A percentile compares a stretch with the other conserved stretches of the same genome.
Conservation (phyloP, 257 asterid species). For the Penstemon barbatus region DNA sequence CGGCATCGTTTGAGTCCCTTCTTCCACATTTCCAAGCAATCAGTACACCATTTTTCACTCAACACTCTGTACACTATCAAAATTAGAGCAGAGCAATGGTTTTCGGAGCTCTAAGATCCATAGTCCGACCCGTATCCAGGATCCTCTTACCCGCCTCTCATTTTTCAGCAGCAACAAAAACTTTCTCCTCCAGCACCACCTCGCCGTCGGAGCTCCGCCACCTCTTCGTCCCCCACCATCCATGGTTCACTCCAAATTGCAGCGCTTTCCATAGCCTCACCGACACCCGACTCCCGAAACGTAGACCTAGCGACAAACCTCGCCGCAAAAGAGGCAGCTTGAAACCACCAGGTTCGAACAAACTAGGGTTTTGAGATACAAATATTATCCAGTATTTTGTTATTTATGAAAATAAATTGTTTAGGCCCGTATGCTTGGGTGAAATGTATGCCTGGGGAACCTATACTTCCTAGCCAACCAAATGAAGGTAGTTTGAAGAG, state of each 20-base stretch:
- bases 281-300: conserved; percentile 66
- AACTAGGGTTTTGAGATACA: conserved; percentile 18
- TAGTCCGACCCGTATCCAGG: conserved; percentile 57
- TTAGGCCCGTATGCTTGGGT: conserved; percentile 80
- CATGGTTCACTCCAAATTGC: conserved; percentile 47
- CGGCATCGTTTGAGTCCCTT: conserved; percentile 11
- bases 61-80: conserved; percentile 12
- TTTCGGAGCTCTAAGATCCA: conserved; percentile 63
- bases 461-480: conserved; percentile 67
- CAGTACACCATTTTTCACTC: conserved; percentile 25
- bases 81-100: conserved; percentile 40
- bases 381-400: neutral
- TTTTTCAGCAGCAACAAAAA: conserved; percentile 30
- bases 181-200: conserved; percentile 34
- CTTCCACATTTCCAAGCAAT: conserved; percentile 22
- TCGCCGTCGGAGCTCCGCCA: conserved; percentile 44
- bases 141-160: conserved; percentile 37
- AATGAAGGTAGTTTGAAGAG: conserved; percentile 82
- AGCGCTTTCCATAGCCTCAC: conserved; percentile 69
- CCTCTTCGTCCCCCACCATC: conserved; percentile 38
- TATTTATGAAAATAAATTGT: conserved; percentile 9
- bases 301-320: conserved; percentile 61
- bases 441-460: conserved; percentile 64
- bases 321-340: conserved; percentile 65
- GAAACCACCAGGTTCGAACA: conserved; percentile 60